These are phyloP conservation scores for Diaporthe nobilis DNA, from an alignment of 2,329 filamentous ascomycete species.

Conservation along the genomic window DNA sequence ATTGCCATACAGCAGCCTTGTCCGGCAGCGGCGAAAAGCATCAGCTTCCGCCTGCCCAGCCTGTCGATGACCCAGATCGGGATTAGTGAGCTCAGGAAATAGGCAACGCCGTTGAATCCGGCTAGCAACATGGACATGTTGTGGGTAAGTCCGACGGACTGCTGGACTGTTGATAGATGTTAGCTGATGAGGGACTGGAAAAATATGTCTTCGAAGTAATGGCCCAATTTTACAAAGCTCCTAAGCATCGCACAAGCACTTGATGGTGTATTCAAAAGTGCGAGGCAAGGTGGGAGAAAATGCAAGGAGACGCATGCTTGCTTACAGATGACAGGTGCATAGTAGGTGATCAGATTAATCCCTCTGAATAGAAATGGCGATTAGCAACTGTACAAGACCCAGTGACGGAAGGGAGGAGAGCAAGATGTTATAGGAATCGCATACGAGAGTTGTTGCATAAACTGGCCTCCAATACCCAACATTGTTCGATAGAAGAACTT, in stretches of 20 bases:
- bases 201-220: conserved; percentile 44
- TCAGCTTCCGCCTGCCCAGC: conserved; percentile 60
- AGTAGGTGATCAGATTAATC: conserved; percentile 50
- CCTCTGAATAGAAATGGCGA: conserved; percentile 39
- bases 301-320: neutral
- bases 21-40: conserved; percentile 47
- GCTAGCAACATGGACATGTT: conserved; percentile 71
- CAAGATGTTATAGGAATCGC: neutral
- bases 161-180: conserved; percentile 43
- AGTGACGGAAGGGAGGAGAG: neutral
- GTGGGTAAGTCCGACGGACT: conserved; percentile 62
- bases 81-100: conserved; percentile 71
- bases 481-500: conserved; percentile 53
- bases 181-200: conserved; percentile 46
- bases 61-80: conserved; percentile 74
- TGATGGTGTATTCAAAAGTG: neutral
- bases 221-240: conserved; percentile 44
- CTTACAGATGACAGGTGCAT: conserved; percentile 44
- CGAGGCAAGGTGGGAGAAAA: neutral
- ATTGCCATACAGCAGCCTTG: conserved; percentile 48
- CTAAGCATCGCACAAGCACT: conserved; percentile 45
- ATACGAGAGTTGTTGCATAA: conserved; percentile 46
- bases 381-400: conserved; percentile 45
- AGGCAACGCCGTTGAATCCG: conserved; percentile 64
- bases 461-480: conserved; percentile 48